Percentiles rank a stretch among this genome's conserved stretches.
These are phyloP conservation scores for Tricholoma sp. DNA, from an alignment of 768 basidiomycete species.

Conservation along the genomic window DNA sequence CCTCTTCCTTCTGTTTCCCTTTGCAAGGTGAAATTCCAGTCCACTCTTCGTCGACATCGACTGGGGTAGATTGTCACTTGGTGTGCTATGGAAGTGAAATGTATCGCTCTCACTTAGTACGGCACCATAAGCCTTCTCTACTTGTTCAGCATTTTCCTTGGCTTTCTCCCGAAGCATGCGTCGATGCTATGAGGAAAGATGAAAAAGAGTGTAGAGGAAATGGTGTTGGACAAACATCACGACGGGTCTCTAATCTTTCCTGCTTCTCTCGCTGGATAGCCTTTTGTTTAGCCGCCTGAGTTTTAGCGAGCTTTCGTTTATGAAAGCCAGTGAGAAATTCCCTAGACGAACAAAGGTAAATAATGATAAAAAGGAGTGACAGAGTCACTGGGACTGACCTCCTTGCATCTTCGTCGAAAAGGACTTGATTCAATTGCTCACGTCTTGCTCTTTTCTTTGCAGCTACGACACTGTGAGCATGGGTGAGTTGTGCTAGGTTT, in stretches of 20 bases:
- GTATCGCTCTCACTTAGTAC: constrained; percentile 31
- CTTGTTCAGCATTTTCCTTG: constrained; percentile 65
- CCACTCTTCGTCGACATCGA: constrained; percentile 47
- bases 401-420: constrained; percentile 86
- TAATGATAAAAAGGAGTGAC: not conserved
- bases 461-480: constrained; percentile 56
- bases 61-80: constrained; percentile 11
- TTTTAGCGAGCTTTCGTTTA: constrained; percentile 84
- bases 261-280: constrained; percentile 75
- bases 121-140: constrained; percentile 71
- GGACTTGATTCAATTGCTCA: constrained; percentile 69
- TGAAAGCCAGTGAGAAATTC: constrained; percentile 92
- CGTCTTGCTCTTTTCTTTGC: constrained; percentile 63
- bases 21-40: constrained; percentile 31
- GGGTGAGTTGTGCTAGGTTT: constrained; percentile 52
- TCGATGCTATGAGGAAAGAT: constrained; percentile 53
- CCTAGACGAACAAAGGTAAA: too few relatives aligned
- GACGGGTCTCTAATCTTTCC: constrained; percentile 65
- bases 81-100: constrained; percentile 9
- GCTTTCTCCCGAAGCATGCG: constrained; percentile 75
- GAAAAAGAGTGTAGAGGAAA: not conserved
- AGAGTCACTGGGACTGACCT: constrained; percentile 39
- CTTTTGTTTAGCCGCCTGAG: constrained; percentile 68
- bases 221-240: constrained; percentile 54
- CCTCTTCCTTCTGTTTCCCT: constrained; percentile 48